These are phyloP conservation scores for Murraya koenigii DNA, from an alignment of 345 rosid species.

Conservation along the genomic window DNA sequence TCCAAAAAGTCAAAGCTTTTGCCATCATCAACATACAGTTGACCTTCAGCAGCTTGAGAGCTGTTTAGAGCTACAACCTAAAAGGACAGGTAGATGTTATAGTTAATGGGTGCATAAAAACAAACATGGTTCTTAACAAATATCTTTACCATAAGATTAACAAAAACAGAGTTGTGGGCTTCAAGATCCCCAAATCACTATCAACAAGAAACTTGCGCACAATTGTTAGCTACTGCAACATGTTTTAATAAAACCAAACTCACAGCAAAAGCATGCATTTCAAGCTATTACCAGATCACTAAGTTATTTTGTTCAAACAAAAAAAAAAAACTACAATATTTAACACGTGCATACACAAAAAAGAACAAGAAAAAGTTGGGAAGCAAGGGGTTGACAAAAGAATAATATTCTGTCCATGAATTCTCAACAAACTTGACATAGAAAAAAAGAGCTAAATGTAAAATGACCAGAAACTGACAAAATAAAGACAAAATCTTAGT, in stretches of 20 bases:
- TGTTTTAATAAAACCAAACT: neutral
- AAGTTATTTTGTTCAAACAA: neutral
- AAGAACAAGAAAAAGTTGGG: too few relatives aligned
- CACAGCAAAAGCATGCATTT: neutral
- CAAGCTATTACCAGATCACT: neutral
- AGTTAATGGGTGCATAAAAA: neutral
- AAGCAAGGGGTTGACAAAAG: too few relatives aligned
- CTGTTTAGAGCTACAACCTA: conserved; percentile 95
- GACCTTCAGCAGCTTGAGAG: conserved; percentile 83
- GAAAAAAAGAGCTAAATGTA: neutral
- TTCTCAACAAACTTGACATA: neutral
- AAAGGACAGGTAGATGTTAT: neutral
- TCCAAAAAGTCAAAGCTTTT: conserved; percentile 66
- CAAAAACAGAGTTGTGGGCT: neutral
- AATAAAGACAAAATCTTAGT: neutral
- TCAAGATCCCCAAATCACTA: neutral
- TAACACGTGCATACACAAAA: too few relatives aligned
- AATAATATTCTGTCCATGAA: too few relatives aligned
- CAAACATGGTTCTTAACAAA: neutral
- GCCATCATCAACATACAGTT: conserved; percentile 93
- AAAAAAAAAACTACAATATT: neutral
- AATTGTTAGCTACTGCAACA: neutral
- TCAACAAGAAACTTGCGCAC: neutral
- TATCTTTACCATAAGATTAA: neutral
- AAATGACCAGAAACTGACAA: neutral